phyloP scores from a whole-genome alignment of 257 asterid genomes.

The Solanum tarijense region DNA sequence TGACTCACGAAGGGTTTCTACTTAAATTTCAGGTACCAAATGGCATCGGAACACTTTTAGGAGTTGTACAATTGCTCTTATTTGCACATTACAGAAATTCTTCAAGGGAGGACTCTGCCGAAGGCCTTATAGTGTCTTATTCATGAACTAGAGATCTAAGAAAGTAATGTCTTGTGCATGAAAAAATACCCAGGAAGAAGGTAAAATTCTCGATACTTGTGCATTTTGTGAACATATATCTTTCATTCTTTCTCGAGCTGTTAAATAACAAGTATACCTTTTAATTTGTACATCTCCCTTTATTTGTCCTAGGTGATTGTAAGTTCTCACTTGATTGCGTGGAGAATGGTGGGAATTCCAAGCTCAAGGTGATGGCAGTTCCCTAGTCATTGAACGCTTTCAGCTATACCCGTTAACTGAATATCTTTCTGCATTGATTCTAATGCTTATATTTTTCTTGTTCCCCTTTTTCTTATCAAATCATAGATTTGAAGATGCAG shows the following conservation, averaged over 20 bases:
- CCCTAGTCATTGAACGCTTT: not conserved
- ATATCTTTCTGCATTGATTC: not conserved
- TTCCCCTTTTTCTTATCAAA: not conserved
- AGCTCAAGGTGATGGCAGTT: not conserved
- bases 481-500: not conserved
- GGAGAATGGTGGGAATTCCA: not conserved
- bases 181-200: not conserved
- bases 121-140: not conserved
- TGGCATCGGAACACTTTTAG: constrained; percentile 69
- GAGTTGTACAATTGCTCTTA: constrained; percentile 49
- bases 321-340: not conserved
- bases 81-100: constrained; percentile 46
- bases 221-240: not conserved
- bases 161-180: not conserved
- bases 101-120: not conserved
- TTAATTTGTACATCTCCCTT: not conserved
- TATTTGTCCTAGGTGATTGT: not conserved
- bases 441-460: not conserved
- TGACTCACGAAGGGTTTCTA: not conserved
- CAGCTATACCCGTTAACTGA: not conserved
- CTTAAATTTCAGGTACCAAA: constrained; percentile 50
- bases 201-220: not conserved
- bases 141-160: not conserved
- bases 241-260: not conserved
- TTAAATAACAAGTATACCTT: not conserved